Percentiles rank a stretch among this genome's conserved stretches.
These are phyloP conservation scores for Hypomyces perniciosus DNA, from an alignment of 2,329 filamentous ascomycete species.

Conservation along the genomic window DNA sequence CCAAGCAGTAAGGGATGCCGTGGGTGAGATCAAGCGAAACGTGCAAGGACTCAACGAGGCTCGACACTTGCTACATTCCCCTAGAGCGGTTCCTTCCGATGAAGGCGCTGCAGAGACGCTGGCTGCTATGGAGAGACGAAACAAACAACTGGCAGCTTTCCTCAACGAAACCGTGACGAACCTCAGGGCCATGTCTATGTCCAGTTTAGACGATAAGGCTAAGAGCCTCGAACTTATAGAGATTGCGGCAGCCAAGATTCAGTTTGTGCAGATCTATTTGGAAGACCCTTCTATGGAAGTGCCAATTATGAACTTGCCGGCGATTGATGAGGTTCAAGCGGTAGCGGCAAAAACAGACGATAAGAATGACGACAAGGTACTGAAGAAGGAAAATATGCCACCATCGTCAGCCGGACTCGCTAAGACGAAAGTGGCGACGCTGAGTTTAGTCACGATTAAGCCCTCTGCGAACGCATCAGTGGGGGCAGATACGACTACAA, in stretches of 20 bases:
- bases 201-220: slow-evolving; percentile 41
- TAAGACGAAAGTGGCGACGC: too few species aligned
- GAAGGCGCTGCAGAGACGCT: slow-evolving; percentile 32
- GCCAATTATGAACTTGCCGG: slow-evolving; percentile 20
- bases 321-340: background rate
- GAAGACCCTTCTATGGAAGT: slow-evolving; percentile 52
- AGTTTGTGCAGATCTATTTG: slow-evolving; percentile 58
- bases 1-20: slow-evolving; percentile 71
- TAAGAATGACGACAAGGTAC: background rate
- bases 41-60: slow-evolving; percentile 61
- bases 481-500: background rate
- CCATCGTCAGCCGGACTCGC: background rate
- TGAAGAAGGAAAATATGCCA: slow-evolving; percentile 3
- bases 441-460: too few species aligned
- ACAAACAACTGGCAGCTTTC: slow-evolving; percentile 60
- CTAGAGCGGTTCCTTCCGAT: slow-evolving; percentile 31
- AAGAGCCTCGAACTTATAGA: slow-evolving; percentile 50
- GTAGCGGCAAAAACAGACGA: slow-evolving; percentile 2
- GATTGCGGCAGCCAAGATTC: slow-evolving; percentile 54
- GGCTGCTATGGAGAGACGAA: slow-evolving; percentile 55
- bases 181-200: slow-evolving; percentile 54
- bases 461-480: background rate
- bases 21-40: slow-evolving; percentile 73
- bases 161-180: slow-evolving; percentile 60
- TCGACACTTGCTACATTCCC: slow-evolving; percentile 36